Evolutionary conservation across 441 rosid genomes (phyloP), one percentile per base, ranked within the genome.

Genomic region (Rhodomyrtus psidioides): DNA sequence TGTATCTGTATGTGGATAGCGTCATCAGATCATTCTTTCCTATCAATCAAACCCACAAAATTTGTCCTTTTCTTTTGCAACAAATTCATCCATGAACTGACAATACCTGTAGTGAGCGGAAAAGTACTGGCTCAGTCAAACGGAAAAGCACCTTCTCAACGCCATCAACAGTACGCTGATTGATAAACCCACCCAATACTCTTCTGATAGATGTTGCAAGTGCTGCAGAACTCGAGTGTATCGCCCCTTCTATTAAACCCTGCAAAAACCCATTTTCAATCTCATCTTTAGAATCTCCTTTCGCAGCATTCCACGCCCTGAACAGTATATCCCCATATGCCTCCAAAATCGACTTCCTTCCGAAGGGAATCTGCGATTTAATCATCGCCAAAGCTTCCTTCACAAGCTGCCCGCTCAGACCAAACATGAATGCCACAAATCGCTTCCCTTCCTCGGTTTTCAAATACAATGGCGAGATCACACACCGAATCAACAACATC

Each of bases 371-470:
- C 93, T 97, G 99, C 24, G 99, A 93, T 85, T 87, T 93, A 24
- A 97, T 92, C 93, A 97, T 93, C 7, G 95, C 99, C 89, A 96
- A 89, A 28, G 92, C 95, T 10, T 97, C 94, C 92, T 94, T 97
- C 92, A 93, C 75, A 83, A 96, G 85, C 91, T 95, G 97, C 90
- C 89, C 58, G 86, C 96, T 94, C 89, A 97, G 92, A 76, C 98
- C 96, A 82, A 94, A 95, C 16, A 95, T 87, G 83, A 94, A 95
- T n/a, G 95, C 94, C 55, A 95, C 84, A 74, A 96, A 97, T 46
- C 87, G 91, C 95, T 93, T 94, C 42, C 99, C 99, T 26, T 97
- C 99, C 83, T 95, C 97, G 0, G 98, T 93, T 85, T 94, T 97
- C 81, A 97, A 83, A 89, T 92, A 95, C 82, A 96, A 51, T 14